Conservation (phyloP, 2,329 filamentous ascomycete species). For the Alternaria ventricosa region DNA sequence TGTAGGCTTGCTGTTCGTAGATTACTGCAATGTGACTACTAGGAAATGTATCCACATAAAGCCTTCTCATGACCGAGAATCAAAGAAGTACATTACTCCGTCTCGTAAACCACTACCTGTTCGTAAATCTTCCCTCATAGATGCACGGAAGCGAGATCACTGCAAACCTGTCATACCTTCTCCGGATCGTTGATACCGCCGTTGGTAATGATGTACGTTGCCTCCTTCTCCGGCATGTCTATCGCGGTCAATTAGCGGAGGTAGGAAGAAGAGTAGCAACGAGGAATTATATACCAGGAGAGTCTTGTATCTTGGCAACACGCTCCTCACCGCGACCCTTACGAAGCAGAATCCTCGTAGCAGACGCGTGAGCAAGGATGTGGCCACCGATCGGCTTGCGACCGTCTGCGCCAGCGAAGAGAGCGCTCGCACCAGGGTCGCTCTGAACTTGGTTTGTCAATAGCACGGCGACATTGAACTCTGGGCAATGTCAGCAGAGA, state of each 20-base stretch:
- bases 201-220: constrained; percentile 73
- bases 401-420: constrained; percentile 72
- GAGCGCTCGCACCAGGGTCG: constrained; percentile 70
- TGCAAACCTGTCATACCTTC: constrained; percentile 55
- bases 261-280: constrained; percentile 11
- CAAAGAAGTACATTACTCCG: neutral
- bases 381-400: constrained; percentile 72
- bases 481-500: constrained; percentile 39
- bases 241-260: constrained; percentile 21
- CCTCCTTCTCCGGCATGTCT: constrained; percentile 73
- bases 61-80: no score
- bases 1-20: constrained; percentile 54
- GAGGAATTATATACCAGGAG: constrained; percentile 60
- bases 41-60: no score
- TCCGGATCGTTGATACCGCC: constrained; percentile 73
- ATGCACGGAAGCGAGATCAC: neutral
- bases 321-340: constrained; percentile 74
- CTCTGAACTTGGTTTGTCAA: constrained; percentile 75
- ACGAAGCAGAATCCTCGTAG: constrained; percentile 69
- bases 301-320: constrained; percentile 73
- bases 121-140: neutral
- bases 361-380: constrained; percentile 72
- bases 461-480: constrained; percentile 68
- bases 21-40: neutral
- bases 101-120: neutral